Conservation (phyloP, 345 rosid genomes). For the Tarenaya hassleriana region DNA sequence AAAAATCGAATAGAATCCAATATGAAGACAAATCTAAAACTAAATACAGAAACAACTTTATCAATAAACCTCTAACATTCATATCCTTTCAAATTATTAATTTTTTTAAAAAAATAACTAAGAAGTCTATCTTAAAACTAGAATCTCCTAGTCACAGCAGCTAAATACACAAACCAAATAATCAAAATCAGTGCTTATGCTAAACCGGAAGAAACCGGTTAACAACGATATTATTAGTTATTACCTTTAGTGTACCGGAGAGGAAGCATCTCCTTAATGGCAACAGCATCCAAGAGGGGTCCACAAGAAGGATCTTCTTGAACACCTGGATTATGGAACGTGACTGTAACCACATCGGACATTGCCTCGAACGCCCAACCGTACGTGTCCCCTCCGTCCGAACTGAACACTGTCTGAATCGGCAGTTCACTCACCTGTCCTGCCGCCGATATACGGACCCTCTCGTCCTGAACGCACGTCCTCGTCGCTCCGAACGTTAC, state of each 20-base stretch:
- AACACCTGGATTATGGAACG: conserved; percentile 71
- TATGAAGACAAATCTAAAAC: no score
- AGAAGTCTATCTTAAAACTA: no score
- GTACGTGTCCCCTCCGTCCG: conserved; percentile 73
- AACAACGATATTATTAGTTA: neutral
- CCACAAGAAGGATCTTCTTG: conserved; percentile 87
- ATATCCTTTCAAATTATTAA: no score
- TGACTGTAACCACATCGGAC: conserved; percentile 42
- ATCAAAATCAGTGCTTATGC: no score
- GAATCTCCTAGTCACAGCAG: no score
- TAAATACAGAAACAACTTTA: no score
- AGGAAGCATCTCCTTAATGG: conserved; percentile 66
- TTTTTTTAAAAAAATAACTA: no score
- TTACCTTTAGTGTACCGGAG: conserved; percentile 38
- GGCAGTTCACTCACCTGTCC: conserved; percentile 53
- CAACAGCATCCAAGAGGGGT: conserved; percentile 71
- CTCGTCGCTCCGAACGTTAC: conserved; percentile 74
- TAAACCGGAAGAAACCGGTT: no score
- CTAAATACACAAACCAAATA: no score
- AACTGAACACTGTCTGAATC: conserved; percentile 66
- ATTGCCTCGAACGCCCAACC: conserved; percentile 63
- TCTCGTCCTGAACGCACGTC: conserved; percentile 81
- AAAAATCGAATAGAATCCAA: no score
- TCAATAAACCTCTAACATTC: no score
- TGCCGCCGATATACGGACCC: conserved; percentile 41